Base-by-base conservation (phyloP, 257 asterid species). In the Salvia rosmarinus region DNA sequence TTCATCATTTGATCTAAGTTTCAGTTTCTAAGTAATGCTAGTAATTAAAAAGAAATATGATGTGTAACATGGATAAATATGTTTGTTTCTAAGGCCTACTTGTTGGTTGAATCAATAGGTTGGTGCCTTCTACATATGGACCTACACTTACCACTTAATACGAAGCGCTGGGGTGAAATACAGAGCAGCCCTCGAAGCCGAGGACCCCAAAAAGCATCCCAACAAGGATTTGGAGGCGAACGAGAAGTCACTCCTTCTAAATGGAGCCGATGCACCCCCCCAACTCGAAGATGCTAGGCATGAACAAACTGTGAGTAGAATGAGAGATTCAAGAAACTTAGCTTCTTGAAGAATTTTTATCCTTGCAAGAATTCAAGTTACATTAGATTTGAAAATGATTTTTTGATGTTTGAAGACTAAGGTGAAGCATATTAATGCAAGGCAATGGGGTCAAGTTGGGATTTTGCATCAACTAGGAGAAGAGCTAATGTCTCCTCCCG, bases 41-140 rank as follows among this genome's bases (percentile, higher is more conserved):
- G 6, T 4, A 3, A 35, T 1, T 35, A 35, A 8, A 8, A 35
- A 35, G 42, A 37, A 37, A 37, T 37, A 37, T 5, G 11, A 37
- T 37, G 2, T 37, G 11, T 5, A 9, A 37, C 30, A 25, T 25
- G 3, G 30, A 3, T 1, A 1, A 5, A 5, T 35, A 37, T 37
- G 11, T 37, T 0, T 37, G 43, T 39, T 39, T 39, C 44, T 37
- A 37, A 37, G 7, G 42, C 42, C 9, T 6, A 64, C 14, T 7
- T 21, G 43, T 47, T 46, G 51, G 55, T 75, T 71, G 67, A 30
- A 35, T 59, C 40, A 32, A 68, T 79, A 90, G 97, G 78, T 85
- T 28, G 96, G 97, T 11, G 85, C 90, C 6, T 82, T 91, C 73
- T 91, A 78, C 84, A 78, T 89, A 68, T 92, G 98, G 98, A 92